phyloP scores from a whole-genome alignment of 1,284 basidiomycete species.

The Ustilago esculenta region DNA sequence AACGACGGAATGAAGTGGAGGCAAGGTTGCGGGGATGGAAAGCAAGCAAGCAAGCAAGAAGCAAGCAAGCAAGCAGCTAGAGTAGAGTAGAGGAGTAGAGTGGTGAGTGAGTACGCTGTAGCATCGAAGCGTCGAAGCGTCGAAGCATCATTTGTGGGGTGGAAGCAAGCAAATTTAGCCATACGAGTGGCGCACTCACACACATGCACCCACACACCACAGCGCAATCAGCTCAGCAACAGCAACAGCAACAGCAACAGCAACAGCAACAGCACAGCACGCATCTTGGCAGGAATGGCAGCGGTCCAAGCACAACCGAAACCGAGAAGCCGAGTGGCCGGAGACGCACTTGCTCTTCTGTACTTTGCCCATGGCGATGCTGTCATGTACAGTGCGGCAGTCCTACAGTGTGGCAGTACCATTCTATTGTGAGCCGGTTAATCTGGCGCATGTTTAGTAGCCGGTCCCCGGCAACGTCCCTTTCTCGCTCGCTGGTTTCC shows the following conservation, averaged over 20 bases:
- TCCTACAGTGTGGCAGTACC: too few relatives aligned
- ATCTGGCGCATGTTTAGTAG: not conserved
- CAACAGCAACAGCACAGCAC: not conserved
- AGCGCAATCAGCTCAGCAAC: too few relatives aligned
- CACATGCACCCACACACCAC: too few relatives aligned
- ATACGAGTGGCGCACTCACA: too few relatives aligned
- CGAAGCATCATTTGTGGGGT: too few relatives aligned
- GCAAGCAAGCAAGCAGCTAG: not conserved
- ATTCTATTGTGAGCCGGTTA: not conserved
- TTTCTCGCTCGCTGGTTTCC: not conserved
- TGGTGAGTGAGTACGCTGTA: too few relatives aligned
- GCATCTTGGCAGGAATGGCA: not conserved
- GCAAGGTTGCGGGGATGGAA: not conserved
- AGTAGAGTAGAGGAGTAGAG: too few relatives aligned
- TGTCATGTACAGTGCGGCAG: not conserved
- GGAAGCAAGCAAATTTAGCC: too few relatives aligned
- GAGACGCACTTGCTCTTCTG: not conserved
- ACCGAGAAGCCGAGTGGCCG: slow-evolving; percentile 10
- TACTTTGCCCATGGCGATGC: too few relatives aligned
- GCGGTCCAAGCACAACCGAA: not conserved
- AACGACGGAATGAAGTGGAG: not conserved
- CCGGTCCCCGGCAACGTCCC: slow-evolving; percentile 15
- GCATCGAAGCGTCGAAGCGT: too few relatives aligned
- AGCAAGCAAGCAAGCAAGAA: not conserved
- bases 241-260: too few relatives aligned